Base-by-base conservation (phyloP, 352 stramenopile species). In the Phytophthora meadii region DNA sequence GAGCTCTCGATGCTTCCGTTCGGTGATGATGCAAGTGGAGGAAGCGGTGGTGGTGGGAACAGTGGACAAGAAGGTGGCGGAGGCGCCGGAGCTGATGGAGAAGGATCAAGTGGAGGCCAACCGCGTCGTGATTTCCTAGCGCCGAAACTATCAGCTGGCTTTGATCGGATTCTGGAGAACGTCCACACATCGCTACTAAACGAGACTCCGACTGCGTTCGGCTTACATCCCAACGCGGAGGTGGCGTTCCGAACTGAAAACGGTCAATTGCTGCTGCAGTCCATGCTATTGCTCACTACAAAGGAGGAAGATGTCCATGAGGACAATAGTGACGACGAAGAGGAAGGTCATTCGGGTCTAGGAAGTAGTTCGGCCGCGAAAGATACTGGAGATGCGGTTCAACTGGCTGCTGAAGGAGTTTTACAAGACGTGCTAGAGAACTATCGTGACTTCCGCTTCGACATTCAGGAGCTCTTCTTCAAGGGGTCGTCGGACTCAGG, bases 171-270 rank as follows among this genome's bases (percentile, higher is more conserved):
- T 32, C 55, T 98, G 9, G 90, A 98, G 42, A 91, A 98, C 57
- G 80, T 98, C 28, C 91, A 98, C 37, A 56, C 64, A 4, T 73
- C 79, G n/a, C 68, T 98, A n/a, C 37, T 81, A 28, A 88, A 80
- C 36, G 93, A 98, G 40, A 88, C 88, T 1, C 92, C 93, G 0
- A 79, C 87, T 9, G 90, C 91, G 2, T 98, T 98, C 77, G 92
- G 92, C 0, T 44, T 98, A 41, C 93, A 98, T 54, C 89, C 93
- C n/a, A 98, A 98, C 69, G 90, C 92, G 5, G 93, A 98, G 64
- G 95, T 98, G 12, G 88, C 86, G 15, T 98, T 98, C 63, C 87
- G 90, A 19, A 98, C 92, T 10, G 79, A 93, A 9, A 79, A 84
- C 39, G 90, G 88, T 0, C 87, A 97, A 19, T 72, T 77, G 8